Conservation (phyloP, 768 basidiomycete species). For the Hericium erinaceus region DNA sequence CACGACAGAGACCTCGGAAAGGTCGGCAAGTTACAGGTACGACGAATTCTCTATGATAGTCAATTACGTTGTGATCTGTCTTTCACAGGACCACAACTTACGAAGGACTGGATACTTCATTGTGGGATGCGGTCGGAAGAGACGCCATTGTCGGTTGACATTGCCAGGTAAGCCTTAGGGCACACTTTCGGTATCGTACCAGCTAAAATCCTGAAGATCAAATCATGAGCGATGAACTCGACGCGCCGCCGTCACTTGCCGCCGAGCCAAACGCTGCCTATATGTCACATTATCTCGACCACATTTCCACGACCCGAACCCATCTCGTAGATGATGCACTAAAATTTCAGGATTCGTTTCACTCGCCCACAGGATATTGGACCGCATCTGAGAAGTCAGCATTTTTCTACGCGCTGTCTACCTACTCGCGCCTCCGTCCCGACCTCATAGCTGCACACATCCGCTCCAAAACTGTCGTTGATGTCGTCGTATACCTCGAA, state of each 20-base stretch:
- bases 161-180: too few relatives aligned
- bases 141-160: too few relatives aligned
- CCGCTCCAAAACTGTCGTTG: slow-evolving; percentile 53
- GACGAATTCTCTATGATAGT: too few relatives aligned
- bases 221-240: too few relatives aligned
- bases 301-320: slow-evolving; percentile 5
- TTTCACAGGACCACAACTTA: too few relatives aligned
- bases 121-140: too few relatives aligned
- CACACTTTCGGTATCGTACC: too few relatives aligned
- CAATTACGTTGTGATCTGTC: too few relatives aligned
- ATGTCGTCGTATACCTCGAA: slow-evolving; percentile 62
- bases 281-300: slow-evolving; percentile 3
- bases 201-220: too few relatives aligned
- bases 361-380: slow-evolving; percentile 39
- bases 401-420: slow-evolving; percentile 62
- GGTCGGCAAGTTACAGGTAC: too few relatives aligned
- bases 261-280: background rate
- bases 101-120: too few relatives aligned
- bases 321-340: slow-evolving; percentile 1
- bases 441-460: slow-evolving; percentile 67
- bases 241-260: background rate
- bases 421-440: slow-evolving; percentile 63
- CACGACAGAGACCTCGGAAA: too few relatives aligned
- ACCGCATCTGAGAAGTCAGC: slow-evolving; percentile 53
- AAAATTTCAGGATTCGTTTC: slow-evolving; percentile 17